These are phyloP conservation scores for Balamuthia mandrillaris DNA, from an alignment of 208 protist genomes.

Conservation along the genomic window DNA sequence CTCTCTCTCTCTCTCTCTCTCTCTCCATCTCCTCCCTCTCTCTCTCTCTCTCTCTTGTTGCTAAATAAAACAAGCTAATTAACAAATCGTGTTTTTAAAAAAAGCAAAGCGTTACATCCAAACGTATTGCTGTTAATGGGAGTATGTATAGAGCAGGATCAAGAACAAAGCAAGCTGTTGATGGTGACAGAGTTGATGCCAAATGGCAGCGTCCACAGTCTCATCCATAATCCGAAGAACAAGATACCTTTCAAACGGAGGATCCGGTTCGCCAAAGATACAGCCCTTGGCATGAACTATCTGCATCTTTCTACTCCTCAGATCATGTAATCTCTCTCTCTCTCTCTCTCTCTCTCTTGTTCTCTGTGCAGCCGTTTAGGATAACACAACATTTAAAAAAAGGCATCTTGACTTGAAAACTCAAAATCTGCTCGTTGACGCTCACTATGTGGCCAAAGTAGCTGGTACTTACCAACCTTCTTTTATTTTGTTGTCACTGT, in stretches of 20 bases:
- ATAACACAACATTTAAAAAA: too few relatives aligned
- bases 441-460: conserved; percentile 36
- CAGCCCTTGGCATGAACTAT: conserved; percentile 35
- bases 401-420: conserved; percentile 34
- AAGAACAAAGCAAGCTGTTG: conserved; percentile 9
- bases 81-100: neutral
- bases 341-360: neutral
- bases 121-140: conserved; percentile 32
- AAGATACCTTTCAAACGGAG: conserved; percentile 27
- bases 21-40: neutral
- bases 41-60: neutral
- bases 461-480: neutral
- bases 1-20: neutral
- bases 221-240: conserved; percentile 14
- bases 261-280: conserved; percentile 34
- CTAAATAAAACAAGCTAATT: neutral
- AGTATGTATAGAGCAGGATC: conserved; percentile 6
- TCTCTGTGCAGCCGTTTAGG: neutral
- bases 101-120: conserved; percentile 5
- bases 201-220: neutral
- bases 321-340: conserved; percentile 12
- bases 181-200: conserved; percentile 41
- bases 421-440: conserved; percentile 34
- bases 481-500: neutral
- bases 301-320: conserved; percentile 21